phyloP scores from a whole-genome alignment of 2,329 filamentous ascomycete species.

The Penicillium sp. region DNA sequence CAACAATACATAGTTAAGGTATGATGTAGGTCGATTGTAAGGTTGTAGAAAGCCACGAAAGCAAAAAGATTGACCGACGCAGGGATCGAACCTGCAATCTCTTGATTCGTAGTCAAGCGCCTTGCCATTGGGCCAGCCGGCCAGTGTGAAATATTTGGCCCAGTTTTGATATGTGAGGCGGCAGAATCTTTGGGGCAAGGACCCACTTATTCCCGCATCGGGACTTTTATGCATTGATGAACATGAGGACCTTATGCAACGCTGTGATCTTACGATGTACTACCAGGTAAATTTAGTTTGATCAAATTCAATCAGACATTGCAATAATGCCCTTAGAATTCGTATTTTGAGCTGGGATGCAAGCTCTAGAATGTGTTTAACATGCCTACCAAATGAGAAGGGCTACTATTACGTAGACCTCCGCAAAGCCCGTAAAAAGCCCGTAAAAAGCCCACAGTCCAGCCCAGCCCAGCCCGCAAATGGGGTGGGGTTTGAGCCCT shows the following conservation, averaged over 20 bases:
- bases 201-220: neutral
- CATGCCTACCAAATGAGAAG: no score
- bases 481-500: no score
- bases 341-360: no score
- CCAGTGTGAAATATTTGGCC: conserved; percentile 2
- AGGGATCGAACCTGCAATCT: conserved; percentile 51
- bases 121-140: conserved; percentile 50
- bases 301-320: no score
- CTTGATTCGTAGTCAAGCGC: conserved; percentile 54
- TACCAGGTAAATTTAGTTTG: neutral
- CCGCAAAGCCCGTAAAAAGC: no score
- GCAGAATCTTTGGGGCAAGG: neutral
- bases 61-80: conserved; percentile 32
- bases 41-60: neutral
- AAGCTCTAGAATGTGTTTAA: no score
- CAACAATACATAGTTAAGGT: no score
- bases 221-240: no score
- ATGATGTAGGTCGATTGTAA: neutral
- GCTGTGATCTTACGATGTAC: neutral
- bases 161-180: fast-evolving
- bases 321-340: no score
- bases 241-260: neutral
- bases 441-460: no score
- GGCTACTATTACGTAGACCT: no score
- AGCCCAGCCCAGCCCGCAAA: no score